Evolutionary conservation across 768 basidiomycete genomes (phyloP), one percentile per base, ranked within the genome.

Genomic region (Mycena sanguinolenta): DNA sequence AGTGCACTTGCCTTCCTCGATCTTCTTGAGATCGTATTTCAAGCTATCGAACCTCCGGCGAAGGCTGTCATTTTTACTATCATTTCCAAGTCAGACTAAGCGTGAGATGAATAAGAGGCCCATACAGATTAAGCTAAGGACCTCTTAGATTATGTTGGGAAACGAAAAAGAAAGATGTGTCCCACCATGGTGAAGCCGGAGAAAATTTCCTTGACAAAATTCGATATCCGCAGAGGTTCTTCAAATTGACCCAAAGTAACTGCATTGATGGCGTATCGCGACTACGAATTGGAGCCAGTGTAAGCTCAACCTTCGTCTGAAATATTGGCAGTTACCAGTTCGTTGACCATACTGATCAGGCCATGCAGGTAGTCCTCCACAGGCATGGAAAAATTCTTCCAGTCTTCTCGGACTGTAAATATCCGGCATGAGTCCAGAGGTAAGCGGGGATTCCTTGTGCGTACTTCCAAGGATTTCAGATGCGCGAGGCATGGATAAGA

Each of bases 1-100:
- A 39, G 30, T 32, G 58, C 34, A 73, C 83, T 57, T 65, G 88
- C 94, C 94, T 90, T 95, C 94, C 82, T 95, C 94, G 21, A 95
- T 92, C 75, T 94, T 95, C 79, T 95, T 95, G 70, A 95, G 87
- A 77, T 95, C 94, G 71, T 95, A 95, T 76, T 95, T 95, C 38
- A 95, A 82, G 71, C 92, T 89, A 76, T 95, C 94, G 76, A 92
- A 95, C 62, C 93, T 83, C 68, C 92, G 87, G 5, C 94, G 89
- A 21, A 95, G 81, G 0, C 83, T 76, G 75, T 95, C 94, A 66
- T 95, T 95, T 77, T 95, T 95, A 23, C 32, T 34, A 10, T 10
- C 32, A 10, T 34, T 5, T 34, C 10, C 32, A 34, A 10, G 10
- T 34, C 32, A 95, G 82, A 75, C 95, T 95, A 17, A 95, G 84